Evolutionary conservation across 345 rosid species (phyloP).

Genomic region (Garcia nutans): DNA sequence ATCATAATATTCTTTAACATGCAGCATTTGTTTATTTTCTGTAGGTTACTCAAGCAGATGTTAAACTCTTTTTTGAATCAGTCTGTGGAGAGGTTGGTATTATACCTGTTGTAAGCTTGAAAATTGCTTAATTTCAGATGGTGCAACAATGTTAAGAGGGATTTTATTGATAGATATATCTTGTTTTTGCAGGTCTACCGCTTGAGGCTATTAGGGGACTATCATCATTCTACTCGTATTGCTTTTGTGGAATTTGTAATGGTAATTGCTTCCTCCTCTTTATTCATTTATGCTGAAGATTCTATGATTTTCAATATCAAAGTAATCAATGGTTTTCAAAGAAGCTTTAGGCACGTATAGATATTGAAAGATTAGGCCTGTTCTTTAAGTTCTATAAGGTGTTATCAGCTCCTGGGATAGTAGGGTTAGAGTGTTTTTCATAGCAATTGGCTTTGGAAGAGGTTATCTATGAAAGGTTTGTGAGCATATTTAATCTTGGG

Average conservation of each 20-base stretch:
- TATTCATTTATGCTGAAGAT: slow-evolving; percentile 1
- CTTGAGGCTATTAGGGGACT: slow-evolving; percentile 76
- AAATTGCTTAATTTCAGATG: slow-evolving; percentile 1
- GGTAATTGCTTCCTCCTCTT: slow-evolving; percentile 40
- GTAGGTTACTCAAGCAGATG: slow-evolving; percentile 68
- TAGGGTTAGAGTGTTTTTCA: no score
- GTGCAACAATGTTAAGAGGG: not conserved
- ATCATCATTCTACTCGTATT: slow-evolving; percentile 79
- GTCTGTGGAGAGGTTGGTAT: slow-evolving; percentile 71
- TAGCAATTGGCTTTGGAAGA: not conserved
- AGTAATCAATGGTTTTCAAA: not conserved
- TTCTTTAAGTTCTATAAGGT: no score
- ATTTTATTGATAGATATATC: slow-evolving; percentile 12
- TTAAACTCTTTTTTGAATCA: slow-evolving; percentile 63
- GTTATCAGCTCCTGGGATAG: no score
- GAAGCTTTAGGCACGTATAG: no score
- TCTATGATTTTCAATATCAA: not conserved
- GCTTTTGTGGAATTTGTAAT: slow-evolving; percentile 80
- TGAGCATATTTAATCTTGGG: not conserved
- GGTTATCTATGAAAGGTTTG: not conserved
- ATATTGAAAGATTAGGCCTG: no score
- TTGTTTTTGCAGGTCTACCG: slow-evolving; percentile 59
- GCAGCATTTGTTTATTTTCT: slow-evolving; percentile 11
- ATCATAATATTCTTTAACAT: not conserved
- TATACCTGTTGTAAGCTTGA: slow-evolving; percentile 10